A percentile compares a stretch with the other conserved stretches of the same genome.
phyloP scores from a whole-genome alignment of 495 filamentous ascomycete genomes.

The Aspergillus homomorphus region DNA sequence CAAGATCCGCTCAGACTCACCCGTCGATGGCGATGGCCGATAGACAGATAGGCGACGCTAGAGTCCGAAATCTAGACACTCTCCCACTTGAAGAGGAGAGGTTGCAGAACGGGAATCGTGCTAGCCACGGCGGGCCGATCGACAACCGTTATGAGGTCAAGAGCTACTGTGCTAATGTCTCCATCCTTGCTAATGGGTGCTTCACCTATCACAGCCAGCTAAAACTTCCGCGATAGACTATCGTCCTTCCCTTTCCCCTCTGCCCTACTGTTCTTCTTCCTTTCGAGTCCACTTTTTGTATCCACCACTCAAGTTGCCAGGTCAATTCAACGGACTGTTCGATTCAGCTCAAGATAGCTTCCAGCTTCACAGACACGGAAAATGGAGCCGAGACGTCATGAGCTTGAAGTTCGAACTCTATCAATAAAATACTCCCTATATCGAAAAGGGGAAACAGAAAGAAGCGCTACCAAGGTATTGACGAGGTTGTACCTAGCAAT shows the following conservation, averaged over 20 bases:
- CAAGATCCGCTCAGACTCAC: constrained; percentile 6
- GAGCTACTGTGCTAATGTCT: not conserved
- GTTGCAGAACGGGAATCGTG: not conserved
- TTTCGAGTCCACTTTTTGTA: not conserved
- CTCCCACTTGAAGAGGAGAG: not conserved
- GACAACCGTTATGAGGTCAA: constrained; percentile 14
- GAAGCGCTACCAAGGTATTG: not conserved
- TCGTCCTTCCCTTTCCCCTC: not conserved
- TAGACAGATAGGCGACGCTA: constrained; percentile 3
- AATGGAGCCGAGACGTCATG: not conserved
- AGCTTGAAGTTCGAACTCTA: not conserved
- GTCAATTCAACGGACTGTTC: not conserved
- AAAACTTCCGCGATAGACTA: not conserved
- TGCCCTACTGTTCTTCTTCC: not conserved
- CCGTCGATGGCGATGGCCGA: constrained; percentile 4
- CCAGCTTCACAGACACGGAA: not conserved
- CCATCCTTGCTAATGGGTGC: not conserved
- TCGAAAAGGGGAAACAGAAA: not conserved
- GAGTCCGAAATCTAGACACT: constrained; percentile 11
- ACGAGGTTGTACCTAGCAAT: not conserved
- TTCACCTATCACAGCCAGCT: not conserved
- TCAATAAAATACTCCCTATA: not conserved
- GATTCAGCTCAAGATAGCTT: not conserved
- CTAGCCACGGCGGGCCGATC: constrained; percentile 11
- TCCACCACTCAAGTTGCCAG: not conserved